Base-by-base conservation (phyloP, 2,329 filamentous ascomycete genomes). In the Colletotrichum orbiculare region DNA sequence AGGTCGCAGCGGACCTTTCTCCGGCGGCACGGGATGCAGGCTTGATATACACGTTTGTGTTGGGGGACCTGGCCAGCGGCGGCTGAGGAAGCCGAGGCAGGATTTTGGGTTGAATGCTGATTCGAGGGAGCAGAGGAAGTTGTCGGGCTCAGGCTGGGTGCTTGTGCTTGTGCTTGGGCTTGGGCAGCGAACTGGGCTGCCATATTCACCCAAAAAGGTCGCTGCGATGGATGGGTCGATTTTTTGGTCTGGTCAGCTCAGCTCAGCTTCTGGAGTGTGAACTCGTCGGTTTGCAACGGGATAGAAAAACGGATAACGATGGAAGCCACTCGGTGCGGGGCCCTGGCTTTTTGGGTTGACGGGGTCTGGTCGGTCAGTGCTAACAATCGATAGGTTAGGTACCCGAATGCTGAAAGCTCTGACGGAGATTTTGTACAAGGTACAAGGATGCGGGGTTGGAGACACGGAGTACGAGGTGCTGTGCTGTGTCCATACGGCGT, bases 1-100 rank as follows among this genome's bases (percentile, higher is more conserved):
- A 89, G 78, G 69, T 89, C 86, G 76, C 85, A 89, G 64, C 87
- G 83, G 34, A 89, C 86, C 74, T 89, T 89, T 69, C 86, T 82
- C 4, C 85, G 83, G 15, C 86, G 85, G 68, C 86, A 89, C 7
- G 86, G 86, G 54, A 89, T 88, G 73, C 86, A 89, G 37, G 86
- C 86, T 72, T 89, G 86, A 68, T 89, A 89, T 68, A 88, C 86
- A 57, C 86, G 85, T 75, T 88, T 88, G 73, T 89, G 85, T 70
- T 85, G 83, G 33, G 75, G 41, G 42, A 55, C 49, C 66, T 39
- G 15, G 13, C 43, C 34, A 12, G 54, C 11, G 42, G 42, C 35
- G 43, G 43, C 25, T n/a, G 43, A 25, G 9, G 66, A 25, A 25
- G 25, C 25, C 25, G 25, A 25, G 25, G 25, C 25, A 25, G 25